A percentile compares a stretch with the other conserved stretches of the same genome.
Conservation (phyloP, 208 protist genomes). For the Acanthamoeba royreba region DNA sequence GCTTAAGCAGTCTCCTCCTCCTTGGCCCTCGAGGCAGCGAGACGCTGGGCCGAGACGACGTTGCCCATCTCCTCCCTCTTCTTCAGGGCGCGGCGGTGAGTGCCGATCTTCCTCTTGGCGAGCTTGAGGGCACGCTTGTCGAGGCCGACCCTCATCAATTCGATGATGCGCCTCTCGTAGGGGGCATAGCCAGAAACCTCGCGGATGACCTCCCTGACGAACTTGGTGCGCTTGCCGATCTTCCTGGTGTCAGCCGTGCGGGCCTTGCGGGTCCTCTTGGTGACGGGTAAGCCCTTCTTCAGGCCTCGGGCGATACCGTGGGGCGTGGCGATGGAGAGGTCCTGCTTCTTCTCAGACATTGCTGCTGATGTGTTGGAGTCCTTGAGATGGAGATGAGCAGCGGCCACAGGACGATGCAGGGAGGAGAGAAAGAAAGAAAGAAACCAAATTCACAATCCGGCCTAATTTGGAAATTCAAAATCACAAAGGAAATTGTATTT, state of each 20-base stretch:
- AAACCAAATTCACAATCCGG: too few relatives aligned
- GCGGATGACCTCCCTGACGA: conserved; percentile 81
- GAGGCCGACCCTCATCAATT: conserved; percentile 82
- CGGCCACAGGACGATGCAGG: too few relatives aligned
- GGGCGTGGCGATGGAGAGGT: neutral
- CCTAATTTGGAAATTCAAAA: too few relatives aligned
- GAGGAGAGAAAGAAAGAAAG: too few relatives aligned
- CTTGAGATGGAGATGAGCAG: too few relatives aligned
- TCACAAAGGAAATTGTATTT: too few relatives aligned
- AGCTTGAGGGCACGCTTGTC: conserved; percentile 87
- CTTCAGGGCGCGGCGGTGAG: conserved; percentile 71
- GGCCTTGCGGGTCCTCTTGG: conserved; percentile 53
- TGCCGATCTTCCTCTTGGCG: conserved; percentile 84
- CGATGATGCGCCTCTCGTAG: conserved; percentile 87
- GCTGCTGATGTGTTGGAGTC: too few relatives aligned
- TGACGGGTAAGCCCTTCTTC: conserved; percentile 74
- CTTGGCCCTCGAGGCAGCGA: neutral
- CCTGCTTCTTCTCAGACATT: too few relatives aligned
- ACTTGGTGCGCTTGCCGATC: conserved; percentile 63
- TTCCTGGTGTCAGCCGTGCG: neutral
- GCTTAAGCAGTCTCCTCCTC: too few relatives aligned
- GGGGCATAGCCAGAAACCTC: conserved; percentile 85
- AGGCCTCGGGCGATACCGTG: conserved; percentile 65
- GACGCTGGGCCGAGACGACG: conserved; percentile 18
- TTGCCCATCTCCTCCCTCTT: conserved; percentile 78